Evolutionary conservation across 1,284 basidiomycete species (phyloP).

Genomic region (Bondarzewia mesenterica): DNA sequence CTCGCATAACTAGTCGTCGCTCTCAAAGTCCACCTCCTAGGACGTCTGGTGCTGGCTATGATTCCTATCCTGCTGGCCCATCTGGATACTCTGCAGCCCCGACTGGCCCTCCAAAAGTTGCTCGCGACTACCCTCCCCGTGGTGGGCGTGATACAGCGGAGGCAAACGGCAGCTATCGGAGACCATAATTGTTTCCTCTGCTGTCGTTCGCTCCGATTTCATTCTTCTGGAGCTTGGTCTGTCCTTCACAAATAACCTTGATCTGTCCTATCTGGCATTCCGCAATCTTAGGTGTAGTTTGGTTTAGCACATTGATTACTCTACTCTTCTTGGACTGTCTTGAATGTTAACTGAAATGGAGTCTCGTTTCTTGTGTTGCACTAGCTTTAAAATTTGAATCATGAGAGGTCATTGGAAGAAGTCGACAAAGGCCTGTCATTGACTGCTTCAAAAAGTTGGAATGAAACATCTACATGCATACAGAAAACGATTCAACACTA

Average conservation of each 20-base stretch:
- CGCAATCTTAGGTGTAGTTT: not conserved
- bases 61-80: conserved; percentile 32
- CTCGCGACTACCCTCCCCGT: conserved; percentile 57
- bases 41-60: conserved; percentile 27
- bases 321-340: not conserved
- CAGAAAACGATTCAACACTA: not conserved
- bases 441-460: too few species aligned
- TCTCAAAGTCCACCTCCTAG: conserved; percentile 58
- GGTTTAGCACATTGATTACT: not conserved
- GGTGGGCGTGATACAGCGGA: conserved; percentile 38
- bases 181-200: conserved; percentile 23
- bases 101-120: conserved; percentile 28
- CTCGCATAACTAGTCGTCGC: conserved; percentile 43
- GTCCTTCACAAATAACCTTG: not conserved
- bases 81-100: conserved; percentile 30
- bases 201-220: too few species aligned
- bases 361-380: too few species aligned
- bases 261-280: not conserved
- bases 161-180: conserved; percentile 28
- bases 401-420: too few species aligned
- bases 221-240: not conserved
- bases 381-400: too few species aligned
- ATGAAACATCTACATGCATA: too few species aligned
- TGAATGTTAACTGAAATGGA: too few species aligned
- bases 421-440: too few species aligned